A percentile compares a stretch with the other conserved stretches of the same genome.
These are phyloP conservation scores for Geotrichum reessii DNA, from an alignment of 1,139 yeast species.

Conservation along the genomic window DNA sequence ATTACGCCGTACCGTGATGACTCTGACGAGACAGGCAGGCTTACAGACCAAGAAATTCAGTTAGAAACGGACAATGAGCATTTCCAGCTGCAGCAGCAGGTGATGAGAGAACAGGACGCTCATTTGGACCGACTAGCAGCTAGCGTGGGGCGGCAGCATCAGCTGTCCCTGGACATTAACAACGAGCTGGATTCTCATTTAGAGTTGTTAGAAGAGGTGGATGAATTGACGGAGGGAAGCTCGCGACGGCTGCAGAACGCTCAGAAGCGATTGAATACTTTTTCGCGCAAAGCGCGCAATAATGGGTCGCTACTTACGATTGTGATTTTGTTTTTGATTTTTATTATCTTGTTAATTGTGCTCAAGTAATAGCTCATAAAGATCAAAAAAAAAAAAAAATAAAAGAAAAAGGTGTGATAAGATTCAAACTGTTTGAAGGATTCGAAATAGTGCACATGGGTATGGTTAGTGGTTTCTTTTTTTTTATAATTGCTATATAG, in stretches of 20 bases:
- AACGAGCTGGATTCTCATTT: constrained; percentile 65
- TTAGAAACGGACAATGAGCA: constrained; percentile 31
- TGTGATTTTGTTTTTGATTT: constrained; percentile 52
- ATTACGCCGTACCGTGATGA: constrained; percentile 46
- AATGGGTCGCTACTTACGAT: constrained; percentile 72
- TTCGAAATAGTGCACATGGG: not conserved
- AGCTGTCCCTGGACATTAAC: constrained; percentile 59
- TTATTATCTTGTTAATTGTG: constrained; percentile 54
- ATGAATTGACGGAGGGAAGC: constrained; percentile 56
- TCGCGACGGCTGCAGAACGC: constrained; percentile 51
- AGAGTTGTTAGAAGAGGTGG: constrained; percentile 65
- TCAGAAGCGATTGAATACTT: constrained; percentile 47
- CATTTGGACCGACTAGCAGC: constrained; percentile 53
- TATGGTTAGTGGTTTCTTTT: not conserved
- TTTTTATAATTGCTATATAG: no score
- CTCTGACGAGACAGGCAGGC: constrained; percentile 30
- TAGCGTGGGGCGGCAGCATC: constrained; percentile 60
- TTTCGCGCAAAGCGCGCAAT: constrained; percentile 54
- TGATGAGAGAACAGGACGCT: constrained; percentile 54
- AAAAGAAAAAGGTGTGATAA: not conserved
- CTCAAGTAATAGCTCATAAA: constrained; percentile 40
- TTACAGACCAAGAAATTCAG: constrained; percentile 21
- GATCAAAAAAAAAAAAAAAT: not conserved
- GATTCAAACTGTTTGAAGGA: no score
- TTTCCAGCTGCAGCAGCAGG: constrained; percentile 65